These are phyloP conservation scores for Hyaloscypha bicolor DNA, from an alignment of 495 filamentous ascomycete species.

Conservation along the genomic window DNA sequence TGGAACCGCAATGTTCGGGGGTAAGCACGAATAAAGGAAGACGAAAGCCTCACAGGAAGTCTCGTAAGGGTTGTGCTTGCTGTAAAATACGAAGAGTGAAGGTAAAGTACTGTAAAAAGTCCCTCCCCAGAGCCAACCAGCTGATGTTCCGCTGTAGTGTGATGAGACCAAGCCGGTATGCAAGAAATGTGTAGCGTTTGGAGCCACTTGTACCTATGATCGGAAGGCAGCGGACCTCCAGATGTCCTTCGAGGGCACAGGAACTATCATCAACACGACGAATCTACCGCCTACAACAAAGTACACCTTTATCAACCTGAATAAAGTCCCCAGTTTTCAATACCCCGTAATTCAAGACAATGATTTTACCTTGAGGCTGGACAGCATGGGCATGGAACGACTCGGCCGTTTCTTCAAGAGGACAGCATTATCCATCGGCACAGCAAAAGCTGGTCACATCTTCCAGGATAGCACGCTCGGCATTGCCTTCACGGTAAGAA, in stretches of 20 bases:
- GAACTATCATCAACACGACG: conserved; percentile 30
- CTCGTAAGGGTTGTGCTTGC: conserved; percentile 46
- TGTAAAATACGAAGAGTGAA: conserved; percentile 51
- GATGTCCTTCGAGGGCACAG: conserved; percentile 33
- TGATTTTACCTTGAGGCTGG: conserved; percentile 33
- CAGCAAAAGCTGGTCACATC: conserved; percentile 26
- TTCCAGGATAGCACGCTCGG: conserved; percentile 34
- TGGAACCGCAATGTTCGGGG: neutral
- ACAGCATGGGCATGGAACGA: conserved; percentile 33
- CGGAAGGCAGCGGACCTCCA: conserved; percentile 35
- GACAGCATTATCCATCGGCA: conserved; percentile 44
- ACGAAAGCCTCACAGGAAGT: conserved; percentile 46
- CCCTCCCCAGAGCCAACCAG: neutral
- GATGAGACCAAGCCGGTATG: conserved; percentile 48
- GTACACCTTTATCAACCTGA: neutral
- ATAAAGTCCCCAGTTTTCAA: conserved; percentile 14
- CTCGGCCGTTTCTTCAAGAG: conserved; percentile 40
- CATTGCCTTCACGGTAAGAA: conserved; percentile 36
- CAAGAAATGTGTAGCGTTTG: conserved; percentile 42
- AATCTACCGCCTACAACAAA: conserved; percentile 25
- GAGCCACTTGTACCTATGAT: conserved; percentile 46
- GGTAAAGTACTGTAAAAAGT: conserved; percentile 27
- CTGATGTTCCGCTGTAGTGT: conserved; percentile 36
- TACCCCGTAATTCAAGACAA: conserved; percentile 29
- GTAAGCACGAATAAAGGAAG: conserved; percentile 23